Conservation (phyloP, 140 eudicot species). For the Stevia rebaudiana region DNA sequence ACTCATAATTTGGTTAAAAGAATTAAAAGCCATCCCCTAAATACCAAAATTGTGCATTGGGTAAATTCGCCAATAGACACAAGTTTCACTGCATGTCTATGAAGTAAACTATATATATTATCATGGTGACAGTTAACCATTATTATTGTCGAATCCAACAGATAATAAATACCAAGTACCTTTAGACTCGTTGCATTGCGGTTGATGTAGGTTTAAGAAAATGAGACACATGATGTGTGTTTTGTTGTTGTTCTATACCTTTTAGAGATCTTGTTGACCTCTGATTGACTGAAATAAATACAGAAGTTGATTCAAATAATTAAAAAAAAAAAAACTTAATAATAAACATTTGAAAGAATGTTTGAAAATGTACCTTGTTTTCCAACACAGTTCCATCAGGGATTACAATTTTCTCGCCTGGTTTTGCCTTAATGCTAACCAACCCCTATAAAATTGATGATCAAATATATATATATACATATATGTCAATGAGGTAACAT, state of each 20-base stretch:
- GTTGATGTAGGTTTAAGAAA: conserved; percentile 11
- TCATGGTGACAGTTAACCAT: conserved; percentile 10
- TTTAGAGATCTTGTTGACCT: conserved; percentile 34
- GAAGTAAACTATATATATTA: conserved; percentile 6
- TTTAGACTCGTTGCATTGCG: conserved; percentile 8
- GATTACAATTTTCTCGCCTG: conserved; percentile 45
- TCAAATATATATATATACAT: neutral
- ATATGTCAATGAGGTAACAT: neutral
- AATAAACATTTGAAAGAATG: neutral
- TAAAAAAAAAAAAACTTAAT: neutral
- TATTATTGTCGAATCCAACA: conserved; percentile 18
- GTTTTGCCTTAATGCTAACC: conserved; percentile 48
- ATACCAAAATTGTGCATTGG: conserved; percentile 10
- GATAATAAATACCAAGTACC: neutral
- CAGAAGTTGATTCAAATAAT: neutral
- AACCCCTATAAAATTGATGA: conserved; percentile 39
- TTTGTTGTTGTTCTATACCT: conserved; percentile 4
- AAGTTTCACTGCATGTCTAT: neutral
- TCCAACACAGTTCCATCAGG: conserved; percentile 68
- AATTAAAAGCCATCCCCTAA: neutral
- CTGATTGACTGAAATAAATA: conserved; percentile 35
- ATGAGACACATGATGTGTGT: neutral
- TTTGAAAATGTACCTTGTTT: conserved; percentile 43
- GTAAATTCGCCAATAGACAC: conserved; percentile 6
- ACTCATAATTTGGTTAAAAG: neutral